Evolutionary conservation across 768 basidiomycete genomes (phyloP).

Genomic region (Boletus vinaceobasis): DNA sequence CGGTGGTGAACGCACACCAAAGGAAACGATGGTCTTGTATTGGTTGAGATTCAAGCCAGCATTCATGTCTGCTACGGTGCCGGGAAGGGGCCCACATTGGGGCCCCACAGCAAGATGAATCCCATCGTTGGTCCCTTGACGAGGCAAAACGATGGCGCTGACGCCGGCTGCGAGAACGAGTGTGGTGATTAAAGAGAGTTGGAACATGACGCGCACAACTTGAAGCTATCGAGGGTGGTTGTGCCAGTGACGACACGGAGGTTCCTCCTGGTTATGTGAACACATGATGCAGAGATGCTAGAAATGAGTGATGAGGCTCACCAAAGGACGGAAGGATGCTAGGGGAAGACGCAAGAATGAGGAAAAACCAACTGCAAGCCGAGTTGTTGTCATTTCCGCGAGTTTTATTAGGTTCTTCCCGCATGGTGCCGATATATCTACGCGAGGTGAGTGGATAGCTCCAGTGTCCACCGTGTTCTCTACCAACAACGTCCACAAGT

Average conservation of each 20-base stretch:
- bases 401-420: background rate
- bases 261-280: background rate
- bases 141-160: background rate
- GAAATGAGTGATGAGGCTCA: background rate
- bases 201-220: background rate
- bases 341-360: background rate
- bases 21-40: background rate
- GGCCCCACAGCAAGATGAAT: background rate
- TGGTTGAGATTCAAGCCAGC: background rate
- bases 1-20: background rate
- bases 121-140: background rate
- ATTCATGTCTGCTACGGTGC: background rate
- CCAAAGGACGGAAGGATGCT: too few relatives aligned
- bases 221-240: background rate
- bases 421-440: background rate
- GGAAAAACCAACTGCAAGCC: too few relatives aligned
- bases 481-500: background rate
- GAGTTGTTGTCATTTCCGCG: background rate
- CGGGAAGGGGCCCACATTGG: background rate
- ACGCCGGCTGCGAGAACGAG: background rate
- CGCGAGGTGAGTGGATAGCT: too few relatives aligned
- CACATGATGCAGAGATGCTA: background rate
- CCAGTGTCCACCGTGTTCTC: background rate
- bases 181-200: too few relatives aligned
- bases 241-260: background rate